A percentile compares a stretch with the other conserved stretches of the same genome.
Evolutionary conservation across 176 grass and related monocot species (phyloP).

Genomic region (Cenchrus purpureus): DNA sequence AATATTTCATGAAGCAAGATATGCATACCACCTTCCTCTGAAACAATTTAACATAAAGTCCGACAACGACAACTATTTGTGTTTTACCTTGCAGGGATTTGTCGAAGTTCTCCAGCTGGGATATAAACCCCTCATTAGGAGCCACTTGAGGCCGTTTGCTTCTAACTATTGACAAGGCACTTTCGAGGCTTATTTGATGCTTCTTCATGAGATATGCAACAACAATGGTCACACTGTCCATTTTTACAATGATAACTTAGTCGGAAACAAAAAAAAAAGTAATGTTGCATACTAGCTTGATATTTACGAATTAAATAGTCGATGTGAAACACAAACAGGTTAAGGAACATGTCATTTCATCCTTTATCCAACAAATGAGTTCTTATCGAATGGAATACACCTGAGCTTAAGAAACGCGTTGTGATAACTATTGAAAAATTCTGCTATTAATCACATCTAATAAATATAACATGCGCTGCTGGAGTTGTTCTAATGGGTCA

Average conservation of each 20-base stretch:
- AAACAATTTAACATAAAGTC: conserved; percentile 6
- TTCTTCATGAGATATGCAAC: conserved; percentile 87
- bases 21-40: neutral
- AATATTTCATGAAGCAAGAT: neutral
- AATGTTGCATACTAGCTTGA: neutral
- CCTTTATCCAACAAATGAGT: neutral
- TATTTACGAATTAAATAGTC: conserved; percentile 4
- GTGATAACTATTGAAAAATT: neutral
- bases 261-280: neutral
- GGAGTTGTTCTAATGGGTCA: neutral
- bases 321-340: neutral
- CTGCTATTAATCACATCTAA: neutral
- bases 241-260: conserved; percentile 31
- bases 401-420: neutral
- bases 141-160: conserved; percentile 65
- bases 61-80: neutral
- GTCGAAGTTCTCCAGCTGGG: conserved; percentile 65
- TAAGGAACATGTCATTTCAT: conserved; percentile 14
- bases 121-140: conserved; percentile 72
- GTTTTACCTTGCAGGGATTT: conserved; percentile 67
- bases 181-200: conserved; percentile 62
- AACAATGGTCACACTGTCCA: conserved; percentile 71
- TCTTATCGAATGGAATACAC: neutral
- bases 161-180: conserved; percentile 66
- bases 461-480: too few relatives aligned